Conservation (phyloP, 2,329 filamentous ascomycete genomes). For the Chlorencoelia australis region DNA sequence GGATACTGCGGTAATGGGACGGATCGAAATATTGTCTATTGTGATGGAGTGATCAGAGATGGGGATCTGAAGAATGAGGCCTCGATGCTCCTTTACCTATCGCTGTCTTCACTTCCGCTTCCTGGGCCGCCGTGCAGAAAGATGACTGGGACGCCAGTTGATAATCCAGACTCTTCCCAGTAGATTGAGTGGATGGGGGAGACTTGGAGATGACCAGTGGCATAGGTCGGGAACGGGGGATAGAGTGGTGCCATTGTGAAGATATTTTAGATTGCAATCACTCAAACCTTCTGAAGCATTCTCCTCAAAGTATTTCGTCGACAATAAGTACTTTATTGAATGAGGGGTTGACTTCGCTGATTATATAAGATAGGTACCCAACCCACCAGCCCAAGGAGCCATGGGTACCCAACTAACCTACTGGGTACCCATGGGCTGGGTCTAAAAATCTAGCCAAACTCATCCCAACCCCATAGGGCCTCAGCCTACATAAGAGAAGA, state of each 20-base stretch:
- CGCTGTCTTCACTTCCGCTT: constrained; percentile 27
- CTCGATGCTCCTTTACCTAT: constrained; percentile 18
- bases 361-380: too few species aligned
- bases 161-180: constrained; percentile 21
- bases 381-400: too few species aligned
- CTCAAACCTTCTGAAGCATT: too few species aligned
- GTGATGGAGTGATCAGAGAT: background rate
- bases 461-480: too few species aligned
- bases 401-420: too few species aligned
- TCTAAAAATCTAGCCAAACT: too few species aligned
- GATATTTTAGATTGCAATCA: too few species aligned
- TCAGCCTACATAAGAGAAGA: too few species aligned
- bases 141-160: constrained; percentile 26
- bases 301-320: too few species aligned
- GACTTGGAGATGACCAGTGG: constrained; percentile 22
- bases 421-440: too few species aligned
- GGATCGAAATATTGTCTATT: constrained; percentile 34
- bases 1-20: constrained; percentile 33
- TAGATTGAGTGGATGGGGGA: constrained; percentile 23
- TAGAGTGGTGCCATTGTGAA: constrained; percentile 25
- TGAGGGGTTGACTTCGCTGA: too few species aligned
- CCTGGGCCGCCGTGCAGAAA: constrained; percentile 37
- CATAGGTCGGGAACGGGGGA: constrained; percentile 15
- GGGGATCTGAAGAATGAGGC: background rate
- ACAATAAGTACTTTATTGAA: too few species aligned